Base-by-base conservation (phyloP, 2,329 filamentous ascomycete genomes). In the Trichoderma sp. region DNA sequence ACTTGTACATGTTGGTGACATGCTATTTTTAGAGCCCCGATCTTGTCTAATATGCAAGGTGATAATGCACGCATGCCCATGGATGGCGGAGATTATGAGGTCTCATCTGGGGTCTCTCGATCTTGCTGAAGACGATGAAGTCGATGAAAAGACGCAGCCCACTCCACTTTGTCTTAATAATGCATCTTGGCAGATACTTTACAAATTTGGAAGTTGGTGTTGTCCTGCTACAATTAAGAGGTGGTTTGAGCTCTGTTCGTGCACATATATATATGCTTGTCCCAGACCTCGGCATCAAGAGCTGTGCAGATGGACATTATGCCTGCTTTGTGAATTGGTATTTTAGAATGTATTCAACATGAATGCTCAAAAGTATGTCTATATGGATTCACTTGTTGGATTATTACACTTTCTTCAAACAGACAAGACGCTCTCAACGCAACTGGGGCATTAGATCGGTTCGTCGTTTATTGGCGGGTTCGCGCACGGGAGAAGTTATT, bases 21-120 rank as follows among this genome's bases (percentile, higher is more conserved):
- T 29, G 47, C 60, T 63, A 63, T 63, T 55, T 63, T 63, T 62
- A 62, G 59, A 52, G 43, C 3, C 43, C 13, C 29, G 11, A 19
- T 62, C n/a, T 16, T 62, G 13, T 52, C 27, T 8, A 16, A 19
- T 31, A 55, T 40, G 47, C 47, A 24, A 24, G 56, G 56, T 62
- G 43, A 62, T 24, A 52, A 53, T 53, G 60, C 60, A 63, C 4
- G 56, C 24, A 59, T 40, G 16, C 24, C n/a, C n/a, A 58, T 16
- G 29, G 14, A 40, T 27, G n/a, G 33, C 11, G 31, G 56, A 24
- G 56, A 59, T 27, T 59, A n/a, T 16, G 56, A 40, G 52, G 24
- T 55, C 52, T 33, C 47, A 49, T 49, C 47, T 49, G 21, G 47
- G 47, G 47, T 24, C 47, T 24, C 47, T 49, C 47, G 47, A 49